These are phyloP conservation scores for Boletales sp. DNA, from an alignment of 768 basidiomycete genomes.

Conservation along the genomic window DNA sequence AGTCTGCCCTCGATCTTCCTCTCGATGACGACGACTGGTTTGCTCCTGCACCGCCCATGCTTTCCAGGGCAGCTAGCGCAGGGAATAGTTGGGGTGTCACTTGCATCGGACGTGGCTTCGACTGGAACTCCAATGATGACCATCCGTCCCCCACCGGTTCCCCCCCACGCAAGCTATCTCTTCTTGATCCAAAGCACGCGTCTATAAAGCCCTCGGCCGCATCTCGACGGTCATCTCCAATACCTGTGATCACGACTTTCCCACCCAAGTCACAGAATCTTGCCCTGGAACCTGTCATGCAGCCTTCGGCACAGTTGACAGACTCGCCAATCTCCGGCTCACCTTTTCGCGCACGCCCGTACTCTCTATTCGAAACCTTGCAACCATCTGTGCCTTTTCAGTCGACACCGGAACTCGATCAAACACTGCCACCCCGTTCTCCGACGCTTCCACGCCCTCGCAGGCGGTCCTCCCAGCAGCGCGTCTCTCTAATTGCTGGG, in stretches of 20 bases:
- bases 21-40: constrained; percentile 76
- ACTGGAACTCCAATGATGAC: constrained; percentile 56
- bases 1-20: constrained; percentile 53
- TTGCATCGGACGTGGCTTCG: constrained; percentile 77
- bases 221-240: constrained; percentile 11
- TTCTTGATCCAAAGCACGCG: constrained; percentile 12
- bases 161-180: constrained; percentile 5
- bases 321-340: constrained; percentile 28
- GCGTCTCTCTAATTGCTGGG: constrained; percentile 80
- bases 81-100: constrained; percentile 84
- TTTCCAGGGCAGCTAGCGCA: constrained; percentile 63
- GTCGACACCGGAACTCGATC: constrained; percentile 19
- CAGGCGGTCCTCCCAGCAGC: constrained; percentile 77
- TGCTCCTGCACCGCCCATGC: constrained; percentile 43
- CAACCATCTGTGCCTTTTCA: constrained; percentile 20
- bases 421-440: constrained; percentile 40
- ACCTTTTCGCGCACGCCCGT: constrained; percentile 33
- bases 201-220: constrained; percentile 8
- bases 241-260: constrained; percentile 14
- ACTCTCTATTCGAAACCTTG: constrained; percentile 27
- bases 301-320: constrained; percentile 27
- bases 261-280: constrained; percentile 25
- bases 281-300: constrained; percentile 24
- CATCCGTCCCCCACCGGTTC: constrained; percentile 12
- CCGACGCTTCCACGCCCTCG: constrained; percentile 63